Evolutionary conservation across 1,139 yeast species (phyloP), one percentile per base, ranked within the genome.

Genomic region (Suhomyces terraborum): DNA sequence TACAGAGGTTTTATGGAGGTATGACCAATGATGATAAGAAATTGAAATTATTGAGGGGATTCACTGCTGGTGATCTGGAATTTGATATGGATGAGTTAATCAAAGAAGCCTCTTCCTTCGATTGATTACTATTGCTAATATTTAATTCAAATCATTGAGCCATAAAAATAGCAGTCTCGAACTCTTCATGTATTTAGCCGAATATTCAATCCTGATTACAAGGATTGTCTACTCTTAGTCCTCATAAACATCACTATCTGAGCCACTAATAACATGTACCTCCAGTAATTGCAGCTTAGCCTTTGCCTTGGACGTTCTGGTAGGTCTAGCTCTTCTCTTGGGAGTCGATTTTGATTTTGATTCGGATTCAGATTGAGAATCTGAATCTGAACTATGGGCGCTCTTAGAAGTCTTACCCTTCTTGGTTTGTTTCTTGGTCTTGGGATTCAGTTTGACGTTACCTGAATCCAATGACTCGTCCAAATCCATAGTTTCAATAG

Each of bases 1-100:
- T 91, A 38, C 98, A 93, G 64, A 76, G 96, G 56, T 93, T 93
- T 63, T 93, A 89, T 59, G 94, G 95, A 8, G 73, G 67, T 4
- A 67, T 82, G 55, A 71, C 75, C 2, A 68, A 73, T 16, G 64
- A 78, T 0, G 57, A 73, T 42, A 65, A 73, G 42, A 78, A 89
- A 58, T 52, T 80, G 41, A 67, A 73, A 33, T 66, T 91, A 46
- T 69, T 93, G 50, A 64, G 67, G 35, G 79, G 76, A 27, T 93
- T 93, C 68, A 88, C 88, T 37, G 53, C 62, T 6, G 97, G 96
- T 0, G 74, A 80, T 29, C 62, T 72, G 3, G 64, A 69, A 17
- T 93, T 93, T 56, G 72, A 73, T 40, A 76, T 86, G 55, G 88
- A 88, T 1, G 65, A 66, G 35, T 75, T 91, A 52, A 78, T 91